Evolutionary conservation across 2,329 filamentous ascomycete species (phyloP).

Genomic region (Conoideocrella luteorostrata): DNA sequence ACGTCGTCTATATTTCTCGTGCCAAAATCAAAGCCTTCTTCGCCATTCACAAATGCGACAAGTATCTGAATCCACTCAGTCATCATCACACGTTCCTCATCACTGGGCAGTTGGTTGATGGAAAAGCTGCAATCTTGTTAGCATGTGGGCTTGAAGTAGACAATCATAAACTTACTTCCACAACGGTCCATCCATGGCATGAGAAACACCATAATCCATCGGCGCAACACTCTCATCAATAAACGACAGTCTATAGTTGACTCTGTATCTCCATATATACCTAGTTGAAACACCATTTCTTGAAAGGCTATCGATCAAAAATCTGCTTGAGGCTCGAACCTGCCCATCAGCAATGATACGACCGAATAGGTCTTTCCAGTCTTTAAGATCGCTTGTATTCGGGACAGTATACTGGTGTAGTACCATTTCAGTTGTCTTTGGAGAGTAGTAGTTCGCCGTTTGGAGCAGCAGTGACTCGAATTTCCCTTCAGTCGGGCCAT

Average conservation of each 20-base stretch:
- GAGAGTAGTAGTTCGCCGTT: constrained; percentile 37
- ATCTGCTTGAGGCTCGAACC: constrained; percentile 30
- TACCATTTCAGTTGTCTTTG: constrained; percentile 28
- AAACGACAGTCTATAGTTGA: constrained; percentile 35
- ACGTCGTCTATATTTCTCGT: constrained; percentile 28
- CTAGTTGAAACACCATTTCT: constrained; percentile 24
- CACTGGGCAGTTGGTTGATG: constrained; percentile 30
- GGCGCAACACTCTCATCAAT: constrained; percentile 33
- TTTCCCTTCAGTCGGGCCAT: constrained; percentile 24
- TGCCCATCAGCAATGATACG: constrained; percentile 33
- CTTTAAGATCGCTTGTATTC: constrained; percentile 19
- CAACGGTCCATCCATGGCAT: constrained; percentile 36
- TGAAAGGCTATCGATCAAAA: constrained; percentile 23
- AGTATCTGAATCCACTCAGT: constrained; percentile 30
- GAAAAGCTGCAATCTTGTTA: constrained; percentile 28
- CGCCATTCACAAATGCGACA: constrained; percentile 29
- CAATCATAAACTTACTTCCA: constrained; percentile 34
- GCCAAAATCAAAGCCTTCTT: constrained; percentile 23
- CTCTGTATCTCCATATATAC: constrained; percentile 35
- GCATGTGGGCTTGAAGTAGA: background rate
- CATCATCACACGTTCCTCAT: constrained; percentile 27
- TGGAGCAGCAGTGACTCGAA: constrained; percentile 29
- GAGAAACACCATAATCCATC: constrained; percentile 24
- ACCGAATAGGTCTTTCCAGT: constrained; percentile 33
- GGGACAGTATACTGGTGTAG: constrained; percentile 30